Base-by-base conservation (phyloP, 1,284 basidiomycete genomes). In the Irpex rosettiformis region DNA sequence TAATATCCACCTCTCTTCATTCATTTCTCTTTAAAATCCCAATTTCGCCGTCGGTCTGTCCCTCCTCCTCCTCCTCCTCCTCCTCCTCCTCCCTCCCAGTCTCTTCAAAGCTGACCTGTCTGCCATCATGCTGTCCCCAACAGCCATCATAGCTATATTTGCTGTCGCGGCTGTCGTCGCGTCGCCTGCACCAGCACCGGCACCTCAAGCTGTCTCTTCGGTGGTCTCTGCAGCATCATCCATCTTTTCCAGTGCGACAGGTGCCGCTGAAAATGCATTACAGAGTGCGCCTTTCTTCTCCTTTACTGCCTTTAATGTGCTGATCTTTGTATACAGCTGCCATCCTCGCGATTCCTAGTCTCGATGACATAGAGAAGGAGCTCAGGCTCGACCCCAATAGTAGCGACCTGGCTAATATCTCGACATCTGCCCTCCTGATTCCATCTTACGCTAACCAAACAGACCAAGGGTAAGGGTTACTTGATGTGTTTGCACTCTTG, bases 361-460 rank as follows among this genome's bases (percentile, higher is more conserved):
- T 69, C 52, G 57, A 57, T 43, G 64, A 66, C 62, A 68, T 68
- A 43, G 66, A 69, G 64, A 64, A 67, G 56, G 63, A 65, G 56
- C 30, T 68, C 16, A 58, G 62, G 25, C 10, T 65, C 1, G 58
- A 62, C 11, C 59, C 62, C 8, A 58, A 58, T 24, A 64, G 61
- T 28, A 59, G 59, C 56, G 62, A 66, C 40, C 57, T 69, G 13
- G 55, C 62, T 5, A 66, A 65, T 28, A 57, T 67, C 1, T 66
- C 65, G 3, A 56, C 63, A 0, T 67, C 67, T 16, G 67, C 62
- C 0, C 56, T 69, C 7, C 63, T 69, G 10, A 67, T 69, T 10
- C 66, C 67, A 0, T 68, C 67, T 3, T 69, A 67, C 42, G 61
- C 67, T 1, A 67, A 67, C 58, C 64, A 64, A 45, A 63, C 66